Base-by-base conservation (phyloP, 1,284 basidiomycete genomes). In the Fomitopsis betulina region DNA sequence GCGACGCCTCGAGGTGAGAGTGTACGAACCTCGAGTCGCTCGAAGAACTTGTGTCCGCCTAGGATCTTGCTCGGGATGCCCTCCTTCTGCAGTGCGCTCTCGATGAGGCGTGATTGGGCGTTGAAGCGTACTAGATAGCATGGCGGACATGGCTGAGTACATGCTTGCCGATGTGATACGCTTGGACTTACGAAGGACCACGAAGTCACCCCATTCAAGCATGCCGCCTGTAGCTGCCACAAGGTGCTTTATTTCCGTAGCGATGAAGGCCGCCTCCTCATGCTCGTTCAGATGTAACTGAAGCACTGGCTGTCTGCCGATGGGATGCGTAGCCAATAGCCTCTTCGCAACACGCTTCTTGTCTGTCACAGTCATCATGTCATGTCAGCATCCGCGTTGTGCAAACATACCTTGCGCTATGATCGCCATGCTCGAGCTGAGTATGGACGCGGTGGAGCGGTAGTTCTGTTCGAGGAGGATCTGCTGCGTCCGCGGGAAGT, bases 391-490 rank as follows among this genome's bases (percentile, higher is more conserved):
- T 7, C 15, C 23, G 2, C 12, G 2, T 30, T 15, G 19, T 17
- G 40, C 42, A 9, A 33, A 60, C 68, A 45, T 60, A 87, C 92
- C 93, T 82, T 96, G 89, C 0, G 87, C 78, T 13, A 97, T 86
- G 54, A 97, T 87, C 0, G 90, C 87, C 25, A 93, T 72, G 38
- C 91, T 90, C 0, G 87, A 81, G 4, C 82, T 79, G 4, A 97
- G 73, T 58, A 97, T 96, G 0, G 87, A 77, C 0, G 81, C 86
- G 0, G 93, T 94, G 0, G 91, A 94, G 3, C 94, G 85, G 70
- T 95, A 97, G 70, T 94, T 96, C 68, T 94, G 82, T 68, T 96
- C 93, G 1, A 96, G 76, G 30, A 89, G 80, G 39, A 96, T 86
- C 60, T 91, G 86, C 58, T 79, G 65, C 0, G 87, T 87, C 0